phyloP scores from a whole-genome alignment of 441 rosid species.

The Rhodomyrtus psidioides region DNA sequence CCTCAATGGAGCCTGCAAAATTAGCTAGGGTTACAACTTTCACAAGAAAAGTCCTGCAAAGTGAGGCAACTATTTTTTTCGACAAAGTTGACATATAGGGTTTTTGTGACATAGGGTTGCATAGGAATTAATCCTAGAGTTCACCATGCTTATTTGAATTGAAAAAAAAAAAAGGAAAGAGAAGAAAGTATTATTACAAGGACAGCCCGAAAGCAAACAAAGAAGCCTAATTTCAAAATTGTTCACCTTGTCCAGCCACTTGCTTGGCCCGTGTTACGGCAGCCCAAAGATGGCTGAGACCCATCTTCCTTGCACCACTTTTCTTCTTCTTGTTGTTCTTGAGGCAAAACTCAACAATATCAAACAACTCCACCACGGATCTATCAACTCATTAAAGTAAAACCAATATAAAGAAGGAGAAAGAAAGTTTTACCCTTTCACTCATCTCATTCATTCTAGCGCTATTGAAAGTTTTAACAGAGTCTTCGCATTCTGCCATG shows the following conservation, averaged over 20 bases:
- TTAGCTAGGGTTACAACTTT: background rate
- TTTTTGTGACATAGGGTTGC: background rate
- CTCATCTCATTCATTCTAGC: background rate
- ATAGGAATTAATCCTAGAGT: background rate
- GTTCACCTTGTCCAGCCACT: background rate
- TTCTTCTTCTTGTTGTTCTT: background rate
- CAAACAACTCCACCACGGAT: background rate
- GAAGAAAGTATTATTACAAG: background rate
- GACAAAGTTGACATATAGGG: background rate
- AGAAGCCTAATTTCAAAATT: background rate
- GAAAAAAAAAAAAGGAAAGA: background rate
- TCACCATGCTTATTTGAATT: background rate
- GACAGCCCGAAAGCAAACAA: background rate
- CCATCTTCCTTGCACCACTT: background rate
- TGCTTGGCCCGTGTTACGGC: background rate
- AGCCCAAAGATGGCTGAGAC: background rate
- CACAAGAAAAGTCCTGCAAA: background rate
- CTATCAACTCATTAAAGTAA: background rate
- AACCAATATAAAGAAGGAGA: background rate
- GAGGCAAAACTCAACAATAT: background rate
- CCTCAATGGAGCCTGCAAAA: background rate
- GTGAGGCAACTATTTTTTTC: background rate
- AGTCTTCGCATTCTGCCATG: background rate
- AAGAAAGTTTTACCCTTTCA: background rate
- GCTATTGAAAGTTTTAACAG: background rate